phyloP scores from a whole-genome alignment of 495 filamentous ascomycete species.

The Aspergillus cristatus region DNA sequence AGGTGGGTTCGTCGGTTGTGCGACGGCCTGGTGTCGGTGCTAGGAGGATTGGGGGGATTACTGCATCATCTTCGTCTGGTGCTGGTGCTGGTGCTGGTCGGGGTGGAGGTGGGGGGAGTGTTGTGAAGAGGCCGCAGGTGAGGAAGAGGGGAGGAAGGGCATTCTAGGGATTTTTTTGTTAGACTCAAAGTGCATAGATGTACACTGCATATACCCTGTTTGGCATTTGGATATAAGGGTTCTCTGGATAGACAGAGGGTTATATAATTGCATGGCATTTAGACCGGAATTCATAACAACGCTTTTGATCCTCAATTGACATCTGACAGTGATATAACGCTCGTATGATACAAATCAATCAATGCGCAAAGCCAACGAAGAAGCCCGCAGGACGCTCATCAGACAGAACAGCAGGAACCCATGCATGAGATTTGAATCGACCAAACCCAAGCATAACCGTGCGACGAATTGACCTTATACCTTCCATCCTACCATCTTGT shows the following conservation, averaged over 20 bases:
- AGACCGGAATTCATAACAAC: too few species aligned
- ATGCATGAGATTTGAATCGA: too few species aligned
- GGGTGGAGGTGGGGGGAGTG: constrained; percentile 24
- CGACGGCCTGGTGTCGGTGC: constrained; percentile 27
- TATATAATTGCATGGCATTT: too few species aligned
- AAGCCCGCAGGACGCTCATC: neutral
- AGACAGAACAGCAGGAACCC: too few species aligned
- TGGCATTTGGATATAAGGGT: too few species aligned
- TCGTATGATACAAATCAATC: too few species aligned
- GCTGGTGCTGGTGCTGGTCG: constrained; percentile 7
- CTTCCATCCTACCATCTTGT: neutral
- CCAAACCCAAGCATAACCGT: too few species aligned
- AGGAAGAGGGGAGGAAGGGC: constrained; percentile 46
- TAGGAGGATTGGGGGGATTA: constrained; percentile 33
- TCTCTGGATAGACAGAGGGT: too few species aligned
- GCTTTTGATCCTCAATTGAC: too few species aligned
- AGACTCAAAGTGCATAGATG: constrained; percentile 4
- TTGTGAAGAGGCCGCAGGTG: constrained; percentile 53
- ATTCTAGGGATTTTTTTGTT: constrained; percentile 23
- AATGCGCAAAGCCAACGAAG: constrained; percentile 2
- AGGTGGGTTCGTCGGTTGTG: constrained; percentile 30
- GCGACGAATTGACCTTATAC: neutral
- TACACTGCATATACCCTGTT: constrained; percentile 5
- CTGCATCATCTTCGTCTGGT: constrained; percentile 35
- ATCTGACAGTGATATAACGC: too few species aligned